Evolutionary conservation across 192 early-diverging fungal species (phyloP).

Genomic region (Irineochytrium annulatum): DNA sequence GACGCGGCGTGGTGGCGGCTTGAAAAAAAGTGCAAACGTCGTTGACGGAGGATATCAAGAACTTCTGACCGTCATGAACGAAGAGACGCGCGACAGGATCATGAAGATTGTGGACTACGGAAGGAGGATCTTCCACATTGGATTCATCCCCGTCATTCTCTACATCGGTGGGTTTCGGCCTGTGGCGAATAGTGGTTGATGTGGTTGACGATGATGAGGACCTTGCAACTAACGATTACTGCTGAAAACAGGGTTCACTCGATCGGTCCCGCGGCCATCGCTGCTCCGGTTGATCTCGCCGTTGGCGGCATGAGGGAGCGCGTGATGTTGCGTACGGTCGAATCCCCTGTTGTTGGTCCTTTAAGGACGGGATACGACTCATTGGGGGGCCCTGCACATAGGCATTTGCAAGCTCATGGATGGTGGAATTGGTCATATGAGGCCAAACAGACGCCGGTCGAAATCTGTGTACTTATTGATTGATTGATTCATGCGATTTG

Average conservation of each 20-base stretch:
- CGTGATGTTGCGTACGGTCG: neutral
- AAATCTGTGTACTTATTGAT: no score
- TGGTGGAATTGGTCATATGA: no score
- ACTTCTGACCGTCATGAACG: constrained; percentile 39
- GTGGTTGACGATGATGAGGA: neutral
- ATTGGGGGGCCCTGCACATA: no score
- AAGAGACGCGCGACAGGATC: constrained; percentile 49
- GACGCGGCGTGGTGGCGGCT: no score
- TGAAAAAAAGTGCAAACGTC: no score
- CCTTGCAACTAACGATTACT: no score
- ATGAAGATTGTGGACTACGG: constrained; percentile 39
- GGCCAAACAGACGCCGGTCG: no score
- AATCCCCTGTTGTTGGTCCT: no score
- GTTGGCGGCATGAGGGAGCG: constrained; percentile 30
- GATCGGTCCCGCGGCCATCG: constrained; percentile 35
- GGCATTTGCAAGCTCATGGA: no score
- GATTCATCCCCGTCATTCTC: constrained; percentile 47
- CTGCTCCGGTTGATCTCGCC: constrained; percentile 45
- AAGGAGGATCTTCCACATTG: constrained; percentile 38
- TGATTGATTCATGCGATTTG: no score
- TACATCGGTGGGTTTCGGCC: constrained; percentile 39
- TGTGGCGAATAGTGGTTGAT: neutral
- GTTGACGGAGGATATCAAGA: no score
- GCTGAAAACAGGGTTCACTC: constrained; percentile 34
- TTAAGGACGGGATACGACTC: no score